phyloP scores from a whole-genome alignment of 805 yeast species.

The Zygosaccharomyces bailii region DNA sequence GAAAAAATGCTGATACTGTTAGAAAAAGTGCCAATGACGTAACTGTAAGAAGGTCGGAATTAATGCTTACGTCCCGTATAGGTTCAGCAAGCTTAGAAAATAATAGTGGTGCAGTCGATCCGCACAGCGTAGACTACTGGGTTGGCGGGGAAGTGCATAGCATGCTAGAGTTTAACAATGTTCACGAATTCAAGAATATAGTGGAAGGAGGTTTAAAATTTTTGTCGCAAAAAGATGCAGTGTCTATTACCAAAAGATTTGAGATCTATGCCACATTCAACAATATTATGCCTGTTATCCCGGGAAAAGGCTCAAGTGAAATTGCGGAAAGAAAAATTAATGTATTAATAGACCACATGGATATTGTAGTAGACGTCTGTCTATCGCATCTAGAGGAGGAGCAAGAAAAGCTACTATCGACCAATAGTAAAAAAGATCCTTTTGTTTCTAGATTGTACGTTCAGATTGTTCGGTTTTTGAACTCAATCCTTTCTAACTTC shows the following conservation, averaged over 20 bases:
- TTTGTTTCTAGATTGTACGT: constrained; percentile 30
- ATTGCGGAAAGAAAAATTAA: constrained; percentile 20
- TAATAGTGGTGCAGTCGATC: constrained; percentile 6
- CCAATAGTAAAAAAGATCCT: constrained; percentile 25
- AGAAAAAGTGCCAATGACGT: constrained; percentile 6
- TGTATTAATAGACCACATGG: constrained; percentile 21
- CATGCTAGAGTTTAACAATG: constrained; percentile 17
- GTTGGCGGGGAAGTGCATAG: constrained; percentile 31
- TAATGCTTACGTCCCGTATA: constrained; percentile 4
- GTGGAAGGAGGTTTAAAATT: constrained; percentile 28
- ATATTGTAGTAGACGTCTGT: constrained; percentile 14
- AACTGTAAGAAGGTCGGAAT: constrained; percentile 2
- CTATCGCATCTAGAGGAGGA: constrained; percentile 18
- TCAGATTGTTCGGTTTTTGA: constrained; percentile 31
- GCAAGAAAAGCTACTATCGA: constrained; percentile 19
- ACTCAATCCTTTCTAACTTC: constrained; percentile 25
- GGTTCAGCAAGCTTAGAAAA: neutral
- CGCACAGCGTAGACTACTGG: constrained; percentile 27
- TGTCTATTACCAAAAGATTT: constrained; percentile 17
- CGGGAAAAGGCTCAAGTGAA: constrained; percentile 9
- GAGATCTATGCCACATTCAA: constrained; percentile 36
- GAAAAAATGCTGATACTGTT: constrained; percentile 11
- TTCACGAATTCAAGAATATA: constrained; percentile 24
- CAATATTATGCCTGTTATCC: constrained; percentile 24
- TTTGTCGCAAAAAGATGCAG: constrained; percentile 11